These are phyloP conservation scores for Cryptococcus amylolentus DNA, from an alignment of 1,284 basidiomycete genomes.

Conservation along the genomic window DNA sequence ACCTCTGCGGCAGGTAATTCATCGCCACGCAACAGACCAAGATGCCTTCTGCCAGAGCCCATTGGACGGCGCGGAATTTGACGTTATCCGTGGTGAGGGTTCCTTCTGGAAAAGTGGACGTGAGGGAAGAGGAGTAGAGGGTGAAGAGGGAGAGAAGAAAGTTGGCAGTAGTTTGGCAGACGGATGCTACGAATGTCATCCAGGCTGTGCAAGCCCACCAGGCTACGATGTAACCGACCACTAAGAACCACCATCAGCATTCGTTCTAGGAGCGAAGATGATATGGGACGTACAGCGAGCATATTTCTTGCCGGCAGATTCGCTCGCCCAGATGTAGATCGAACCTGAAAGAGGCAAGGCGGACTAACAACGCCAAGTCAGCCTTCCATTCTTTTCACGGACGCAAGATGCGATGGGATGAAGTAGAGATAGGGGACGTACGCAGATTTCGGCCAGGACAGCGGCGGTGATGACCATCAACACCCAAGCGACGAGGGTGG, in stretches of 20 bases:
- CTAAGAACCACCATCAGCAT: no score
- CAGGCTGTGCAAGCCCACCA: constrained; percentile 86
- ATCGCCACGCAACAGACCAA: constrained; percentile 61
- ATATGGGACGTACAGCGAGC: not conserved
- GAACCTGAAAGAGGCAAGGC: constrained; percentile 78
- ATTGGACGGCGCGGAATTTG: constrained; percentile 76
- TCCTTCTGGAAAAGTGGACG: constrained; percentile 66
- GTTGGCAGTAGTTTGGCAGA: constrained; percentile 62
- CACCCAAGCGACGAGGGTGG: constrained; percentile 15
- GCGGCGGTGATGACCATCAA: constrained; percentile 63
- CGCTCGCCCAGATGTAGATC: constrained; percentile 86
- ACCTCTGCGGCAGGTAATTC: constrained; percentile 66
- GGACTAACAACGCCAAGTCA: constrained; percentile 47
- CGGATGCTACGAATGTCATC: constrained; percentile 74
- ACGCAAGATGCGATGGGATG: no score
- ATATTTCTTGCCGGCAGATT: constrained; percentile 62
- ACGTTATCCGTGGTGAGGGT: constrained; percentile 60
- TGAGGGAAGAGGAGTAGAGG: constrained; percentile 59
- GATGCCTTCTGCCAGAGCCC: constrained; percentile 48
- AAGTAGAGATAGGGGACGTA: not conserved
- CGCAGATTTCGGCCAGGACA: constrained; percentile 75
- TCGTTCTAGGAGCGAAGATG: no score
- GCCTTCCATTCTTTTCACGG: no score
- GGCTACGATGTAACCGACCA: constrained; percentile 73
- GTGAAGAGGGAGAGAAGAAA: constrained; percentile 73